Conservation (phyloP, 192 early-diverging fungal species). For the Jimgerdemannia lactiflua region DNA sequence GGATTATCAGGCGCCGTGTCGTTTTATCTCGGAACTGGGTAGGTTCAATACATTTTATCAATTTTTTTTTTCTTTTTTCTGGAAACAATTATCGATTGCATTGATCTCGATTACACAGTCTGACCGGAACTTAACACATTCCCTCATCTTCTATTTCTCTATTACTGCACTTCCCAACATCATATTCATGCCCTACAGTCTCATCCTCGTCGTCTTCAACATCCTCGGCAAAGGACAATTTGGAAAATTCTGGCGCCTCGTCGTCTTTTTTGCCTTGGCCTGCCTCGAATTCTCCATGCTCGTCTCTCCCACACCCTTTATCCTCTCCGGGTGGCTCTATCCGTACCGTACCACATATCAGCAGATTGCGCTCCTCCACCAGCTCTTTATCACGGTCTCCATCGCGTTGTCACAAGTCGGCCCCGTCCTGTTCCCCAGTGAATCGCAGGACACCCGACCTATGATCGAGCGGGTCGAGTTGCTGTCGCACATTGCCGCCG, state of each 20-base stretch:
- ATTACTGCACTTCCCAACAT: background rate
- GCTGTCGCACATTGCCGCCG: constrained; percentile 29
- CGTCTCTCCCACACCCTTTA: constrained; percentile 5
- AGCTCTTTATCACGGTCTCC: constrained; percentile 40
- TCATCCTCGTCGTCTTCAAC: constrained; percentile 35
- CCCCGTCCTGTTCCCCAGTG: constrained; percentile 37
- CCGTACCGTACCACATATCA: constrained; percentile 36
- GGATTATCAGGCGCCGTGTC: constrained; percentile 4
- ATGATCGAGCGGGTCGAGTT: constrained; percentile 23
- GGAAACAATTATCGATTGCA: too few species aligned
- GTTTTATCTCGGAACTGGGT: constrained; percentile 38
- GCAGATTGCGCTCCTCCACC: constrained; percentile 38
- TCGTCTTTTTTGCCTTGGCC: constrained; percentile 40
- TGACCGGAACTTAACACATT: too few species aligned
- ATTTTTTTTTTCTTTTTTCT: background rate
- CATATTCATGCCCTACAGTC: too few species aligned
- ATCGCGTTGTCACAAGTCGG: constrained; percentile 45
- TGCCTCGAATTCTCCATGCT: constrained; percentile 41
- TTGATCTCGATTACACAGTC: too few species aligned
- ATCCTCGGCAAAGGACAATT: constrained; percentile 47
- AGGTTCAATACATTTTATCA: background rate
- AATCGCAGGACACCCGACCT: constrained; percentile 20
- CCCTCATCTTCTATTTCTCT: too few species aligned
- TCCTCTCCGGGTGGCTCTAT: constrained; percentile 14
- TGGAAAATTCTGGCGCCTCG: constrained; percentile 43